phyloP scores from a whole-genome alignment of 768 basidiomycete species.

The Strobilomyces echinocephalus region DNA sequence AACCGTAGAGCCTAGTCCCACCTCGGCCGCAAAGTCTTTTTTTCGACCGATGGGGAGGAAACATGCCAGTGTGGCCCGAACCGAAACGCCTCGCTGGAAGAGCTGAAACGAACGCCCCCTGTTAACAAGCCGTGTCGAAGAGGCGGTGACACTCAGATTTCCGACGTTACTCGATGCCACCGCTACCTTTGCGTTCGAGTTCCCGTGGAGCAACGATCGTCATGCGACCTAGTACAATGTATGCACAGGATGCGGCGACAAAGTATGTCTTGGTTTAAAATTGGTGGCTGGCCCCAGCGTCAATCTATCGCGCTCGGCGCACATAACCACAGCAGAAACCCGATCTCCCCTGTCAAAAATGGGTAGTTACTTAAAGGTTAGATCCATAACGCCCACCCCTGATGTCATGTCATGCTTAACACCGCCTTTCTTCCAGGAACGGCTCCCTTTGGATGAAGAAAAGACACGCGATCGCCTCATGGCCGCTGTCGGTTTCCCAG shows the following conservation, averaged over 20 bases:
- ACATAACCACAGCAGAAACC: no score
- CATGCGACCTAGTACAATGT: slow-evolving; percentile 1
- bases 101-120: slow-evolving; percentile 4
- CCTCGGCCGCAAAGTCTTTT: background rate
- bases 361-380: slow-evolving; percentile 13
- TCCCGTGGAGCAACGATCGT: background rate
- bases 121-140: no score
- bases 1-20: background rate
- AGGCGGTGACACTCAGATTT: no score
- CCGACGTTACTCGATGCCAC: background rate
- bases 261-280: background rate
- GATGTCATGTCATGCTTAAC: slow-evolving; percentile 7
- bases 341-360: no score
- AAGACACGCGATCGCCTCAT: slow-evolving; percentile 30
- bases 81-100: background rate
- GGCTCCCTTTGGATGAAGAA: background rate
- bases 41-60: no score
- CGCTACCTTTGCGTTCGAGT: background rate
- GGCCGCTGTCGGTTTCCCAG: slow-evolving; percentile 13
- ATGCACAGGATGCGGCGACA: slow-evolving; percentile 17
- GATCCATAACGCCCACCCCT: slow-evolving; percentile 13
- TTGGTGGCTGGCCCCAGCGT: slow-evolving; percentile 3
- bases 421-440: slow-evolving; percentile 12
- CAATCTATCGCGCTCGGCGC: background rate
- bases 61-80: background rate